Conservation (phyloP, 768 basidiomycete species). For the Dioszegia aurantiaca region DNA sequence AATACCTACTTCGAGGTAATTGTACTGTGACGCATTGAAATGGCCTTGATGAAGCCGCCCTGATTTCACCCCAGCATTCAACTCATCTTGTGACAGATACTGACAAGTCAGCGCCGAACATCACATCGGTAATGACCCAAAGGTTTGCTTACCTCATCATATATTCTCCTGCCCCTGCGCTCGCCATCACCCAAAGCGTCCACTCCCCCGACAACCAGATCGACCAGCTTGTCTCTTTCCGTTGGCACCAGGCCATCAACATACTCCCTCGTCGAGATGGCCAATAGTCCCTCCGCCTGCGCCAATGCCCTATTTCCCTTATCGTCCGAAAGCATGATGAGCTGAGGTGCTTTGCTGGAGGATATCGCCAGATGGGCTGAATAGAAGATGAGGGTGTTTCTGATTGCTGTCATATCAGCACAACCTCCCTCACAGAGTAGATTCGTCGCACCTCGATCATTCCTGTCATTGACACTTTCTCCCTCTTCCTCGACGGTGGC, state of each 20-base stretch:
- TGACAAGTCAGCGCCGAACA: conserved; percentile 47
- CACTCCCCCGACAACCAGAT: conserved; percentile 71
- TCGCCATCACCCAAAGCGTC: conserved; percentile 55
- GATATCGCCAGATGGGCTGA: conserved; percentile 61
- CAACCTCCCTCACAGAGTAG: conserved; percentile 2
- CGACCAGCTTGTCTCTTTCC: conserved; percentile 66
- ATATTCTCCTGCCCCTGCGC: conserved; percentile 51
- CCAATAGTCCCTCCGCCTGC: conserved; percentile 57
- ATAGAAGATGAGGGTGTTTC: conserved; percentile 85
- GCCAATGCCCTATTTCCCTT: conserved; percentile 76
- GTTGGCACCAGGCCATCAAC: conserved; percentile 65
- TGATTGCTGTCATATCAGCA: conserved; percentile 64
- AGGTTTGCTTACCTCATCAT: conserved; percentile 63
- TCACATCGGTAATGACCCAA: neutral
- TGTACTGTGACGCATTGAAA: conserved; percentile 92
- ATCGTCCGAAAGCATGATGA: conserved; percentile 87
- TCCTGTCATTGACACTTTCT: conserved; percentile 72
- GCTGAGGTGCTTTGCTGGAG: conserved; percentile 56
- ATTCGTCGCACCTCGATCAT: conserved; percentile 86
- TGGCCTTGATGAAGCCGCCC: conserved; percentile 85
- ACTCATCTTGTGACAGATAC: conserved; percentile 72
- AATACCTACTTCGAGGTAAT: conserved; percentile 77
- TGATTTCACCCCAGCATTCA: conserved; percentile 78
- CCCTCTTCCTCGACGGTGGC: conserved; percentile 59
- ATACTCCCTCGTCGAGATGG: conserved; percentile 66